phyloP scores from a whole-genome alignment of 2,329 filamentous ascomycete species.

The Monosporascus sp. region DNA sequence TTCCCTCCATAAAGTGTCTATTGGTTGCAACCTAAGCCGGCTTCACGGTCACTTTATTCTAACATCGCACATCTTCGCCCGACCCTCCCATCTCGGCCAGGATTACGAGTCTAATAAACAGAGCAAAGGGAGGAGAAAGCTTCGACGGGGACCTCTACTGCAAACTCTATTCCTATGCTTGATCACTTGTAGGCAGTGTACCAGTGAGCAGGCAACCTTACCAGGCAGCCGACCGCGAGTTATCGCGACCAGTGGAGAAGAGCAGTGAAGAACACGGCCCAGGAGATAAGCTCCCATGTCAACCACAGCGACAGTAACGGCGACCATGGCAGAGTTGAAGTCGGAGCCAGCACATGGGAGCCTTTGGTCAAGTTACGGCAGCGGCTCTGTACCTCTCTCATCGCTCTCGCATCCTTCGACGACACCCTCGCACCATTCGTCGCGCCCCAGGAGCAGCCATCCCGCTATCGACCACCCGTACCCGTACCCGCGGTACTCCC shows the following conservation, averaged over 20 bases:
- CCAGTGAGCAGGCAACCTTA: background rate
- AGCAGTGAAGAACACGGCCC: constrained; percentile 6
- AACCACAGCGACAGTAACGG: constrained; percentile 55
- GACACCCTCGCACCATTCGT: constrained; percentile 39
- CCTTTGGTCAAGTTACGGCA: constrained; percentile 53
- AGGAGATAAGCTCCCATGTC: constrained; percentile 52
- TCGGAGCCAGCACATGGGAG: constrained; percentile 51
- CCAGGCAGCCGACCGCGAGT: background rate
- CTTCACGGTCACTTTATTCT: background rate
- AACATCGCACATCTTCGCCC: background rate
- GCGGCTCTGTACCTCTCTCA: constrained; percentile 47
- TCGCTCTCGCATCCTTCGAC: constrained; percentile 40
- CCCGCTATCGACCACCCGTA: constrained; percentile 47
- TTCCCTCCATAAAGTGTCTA: constrained; percentile 28
- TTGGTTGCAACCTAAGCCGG: constrained; percentile 26
- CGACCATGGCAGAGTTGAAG: constrained; percentile 60
- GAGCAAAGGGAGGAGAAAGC: background rate
- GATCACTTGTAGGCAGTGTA: background rate
- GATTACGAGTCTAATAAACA: too few species aligned
- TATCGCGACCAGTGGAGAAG: background rate
- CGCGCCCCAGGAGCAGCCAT: constrained; percentile 45
- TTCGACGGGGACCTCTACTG: background rate
- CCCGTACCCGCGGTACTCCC: constrained; percentile 48
- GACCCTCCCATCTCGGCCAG: too few species aligned
- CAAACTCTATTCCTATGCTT: background rate